A percentile compares a stretch with the other conserved stretches of the same genome.
Conservation (phyloP, 371 early-diverging fungal genomes). For the Syncephalastrum racemosum region DNA sequence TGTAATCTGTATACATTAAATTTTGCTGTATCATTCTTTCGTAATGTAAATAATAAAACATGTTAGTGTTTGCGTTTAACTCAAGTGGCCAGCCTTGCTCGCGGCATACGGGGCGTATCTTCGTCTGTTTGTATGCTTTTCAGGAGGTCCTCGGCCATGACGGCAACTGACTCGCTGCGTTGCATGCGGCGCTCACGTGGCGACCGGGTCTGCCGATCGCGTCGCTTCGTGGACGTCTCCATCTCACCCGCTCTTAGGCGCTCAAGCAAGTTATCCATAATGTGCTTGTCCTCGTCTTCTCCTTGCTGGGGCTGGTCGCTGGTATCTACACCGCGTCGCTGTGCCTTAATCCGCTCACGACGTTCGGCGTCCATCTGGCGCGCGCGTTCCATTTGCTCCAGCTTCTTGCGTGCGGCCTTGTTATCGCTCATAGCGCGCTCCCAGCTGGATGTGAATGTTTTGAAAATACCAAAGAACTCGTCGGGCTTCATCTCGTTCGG, state of each 20-base stretch:
- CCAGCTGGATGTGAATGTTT: conserved; percentile 76
- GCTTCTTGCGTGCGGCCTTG: conserved; percentile 37
- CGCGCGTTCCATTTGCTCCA: conserved; percentile 44
- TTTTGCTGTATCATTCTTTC: too few relatives aligned
- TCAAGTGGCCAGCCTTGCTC: neutral
- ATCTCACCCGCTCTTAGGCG: conserved; percentile 71
- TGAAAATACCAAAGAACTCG: conserved; percentile 88
- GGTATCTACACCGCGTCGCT: conserved; percentile 47
- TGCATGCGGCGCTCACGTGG: conserved; percentile 46
- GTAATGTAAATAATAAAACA: too few relatives aligned
- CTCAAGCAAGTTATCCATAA: conserved; percentile 82
- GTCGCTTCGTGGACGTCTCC: conserved; percentile 61
- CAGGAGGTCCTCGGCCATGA: conserved; percentile 74
- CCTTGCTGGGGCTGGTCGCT: conserved; percentile 22
- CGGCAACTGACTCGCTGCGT: conserved; percentile 61
- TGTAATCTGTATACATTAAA: too few relatives aligned
- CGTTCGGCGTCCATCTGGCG: conserved; percentile 45
- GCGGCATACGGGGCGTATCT: conserved; percentile 18
- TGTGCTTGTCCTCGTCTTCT: conserved; percentile 66
- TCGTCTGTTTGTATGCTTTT: conserved; percentile 60
- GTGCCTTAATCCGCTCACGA: conserved; percentile 43
- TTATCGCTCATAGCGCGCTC: conserved; percentile 59
- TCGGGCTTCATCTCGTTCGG: conserved; percentile 78
- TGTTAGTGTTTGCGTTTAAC: too few relatives aligned
- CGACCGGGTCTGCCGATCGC: conserved; percentile 34